Evolutionary conservation across 441 rosid species (phyloP).

Genomic region (Arabidopsis hybrid): DNA sequence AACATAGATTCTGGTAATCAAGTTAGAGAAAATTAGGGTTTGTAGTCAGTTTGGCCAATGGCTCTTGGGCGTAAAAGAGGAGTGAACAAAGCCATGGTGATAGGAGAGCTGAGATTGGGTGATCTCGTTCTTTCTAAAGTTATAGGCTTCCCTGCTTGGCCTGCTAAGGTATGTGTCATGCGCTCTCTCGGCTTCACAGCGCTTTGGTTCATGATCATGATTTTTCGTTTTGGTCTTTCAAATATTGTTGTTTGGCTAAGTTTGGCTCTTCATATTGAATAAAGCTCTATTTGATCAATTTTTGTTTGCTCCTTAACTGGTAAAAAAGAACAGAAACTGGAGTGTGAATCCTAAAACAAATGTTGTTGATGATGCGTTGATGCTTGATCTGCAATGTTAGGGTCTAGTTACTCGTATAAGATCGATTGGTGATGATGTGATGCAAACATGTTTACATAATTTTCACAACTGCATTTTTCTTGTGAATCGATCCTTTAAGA

Average conservation of each 20-base stretch:
- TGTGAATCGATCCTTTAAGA: background rate
- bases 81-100: conserved; percentile 68
- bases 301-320: too few relatives aligned
- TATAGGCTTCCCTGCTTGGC: conserved; percentile 98
- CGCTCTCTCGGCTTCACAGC: background rate
- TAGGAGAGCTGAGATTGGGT: conserved; percentile 77
- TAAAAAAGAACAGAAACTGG: too few relatives aligned
- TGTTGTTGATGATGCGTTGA: background rate
- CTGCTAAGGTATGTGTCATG: conserved; percentile 76
- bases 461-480: conserved; percentile 2
- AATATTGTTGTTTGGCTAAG: background rate
- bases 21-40: conserved; percentile 47
- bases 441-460: background rate
- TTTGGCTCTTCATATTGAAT: background rate
- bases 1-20: conserved; percentile 57
- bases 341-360: too few relatives aligned
- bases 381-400: conserved; percentile 24
- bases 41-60: conserved; percentile 55
- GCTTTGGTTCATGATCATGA: conserved; percentile 7
- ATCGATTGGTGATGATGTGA: conserved; percentile 6
- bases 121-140: conserved; percentile 99
- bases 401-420: background rate
- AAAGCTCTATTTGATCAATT: too few relatives aligned
- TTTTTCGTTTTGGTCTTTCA: background rate
- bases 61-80: conserved; percentile 94